These are phyloP conservation scores for Areca catechu DNA, from an alignment of 176 grass and related monocot genomes.

Conservation along the genomic window DNA sequence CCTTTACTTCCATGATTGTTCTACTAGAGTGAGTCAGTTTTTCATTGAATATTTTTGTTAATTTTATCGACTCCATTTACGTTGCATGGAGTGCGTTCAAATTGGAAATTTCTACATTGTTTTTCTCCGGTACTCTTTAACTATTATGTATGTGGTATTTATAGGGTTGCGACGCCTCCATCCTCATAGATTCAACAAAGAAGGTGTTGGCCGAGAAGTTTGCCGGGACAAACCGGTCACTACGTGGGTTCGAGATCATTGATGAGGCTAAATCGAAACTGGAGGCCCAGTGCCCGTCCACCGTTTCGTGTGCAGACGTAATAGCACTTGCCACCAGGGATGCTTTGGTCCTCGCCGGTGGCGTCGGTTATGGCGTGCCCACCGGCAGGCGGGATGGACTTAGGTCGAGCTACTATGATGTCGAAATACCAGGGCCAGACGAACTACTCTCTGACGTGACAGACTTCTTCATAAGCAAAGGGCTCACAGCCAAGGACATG, in stretches of 20 bases:
- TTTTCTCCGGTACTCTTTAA: no score
- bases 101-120: neutral
- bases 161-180: slow-evolving; percentile 66
- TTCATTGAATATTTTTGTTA: no score
- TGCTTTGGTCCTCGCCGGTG: slow-evolving; percentile 29
- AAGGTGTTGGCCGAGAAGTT: slow-evolving; percentile 22
- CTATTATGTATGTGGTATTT: no score
- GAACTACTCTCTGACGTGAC: slow-evolving; percentile 27
- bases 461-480: slow-evolving; percentile 20
- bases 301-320: slow-evolving; percentile 75
- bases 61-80: no score
- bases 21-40: no score
- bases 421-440: slow-evolving; percentile 41
- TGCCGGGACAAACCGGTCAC: slow-evolving; percentile 40
- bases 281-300: slow-evolving; percentile 42
- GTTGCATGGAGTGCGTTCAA: no score
- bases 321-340: slow-evolving; percentile 29
- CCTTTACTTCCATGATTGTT: no score
- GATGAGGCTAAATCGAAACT: slow-evolving; percentile 52
- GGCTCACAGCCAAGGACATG: slow-evolving; percentile 39
- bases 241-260: slow-evolving; percentile 52
- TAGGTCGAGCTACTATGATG: slow-evolving; percentile 44
- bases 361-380: slow-evolving; percentile 25
- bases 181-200: slow-evolving; percentile 44
- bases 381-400: slow-evolving; percentile 41